Evolutionary conservation across 768 basidiomycete species (phyloP).

Genomic region (Auriscalpium vulgare): DNA sequence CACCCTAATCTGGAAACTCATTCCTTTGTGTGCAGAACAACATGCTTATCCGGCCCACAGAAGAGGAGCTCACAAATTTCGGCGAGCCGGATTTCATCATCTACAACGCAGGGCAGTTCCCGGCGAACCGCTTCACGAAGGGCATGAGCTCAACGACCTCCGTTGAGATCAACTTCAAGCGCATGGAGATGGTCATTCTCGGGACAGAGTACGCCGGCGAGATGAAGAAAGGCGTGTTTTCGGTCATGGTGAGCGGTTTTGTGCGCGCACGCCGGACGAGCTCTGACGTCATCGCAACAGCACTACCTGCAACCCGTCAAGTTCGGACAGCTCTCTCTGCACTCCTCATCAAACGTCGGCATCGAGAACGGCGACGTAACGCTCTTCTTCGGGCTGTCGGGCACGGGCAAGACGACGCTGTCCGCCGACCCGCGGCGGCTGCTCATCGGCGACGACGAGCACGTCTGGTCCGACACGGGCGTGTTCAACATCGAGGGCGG

Average conservation of each 20-base stretch:
- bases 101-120: slow-evolving; percentile 99
- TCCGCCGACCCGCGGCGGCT: slow-evolving; percentile 92
- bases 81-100: slow-evolving; percentile 99
- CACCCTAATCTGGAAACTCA: background rate
- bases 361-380: slow-evolving; percentile 86
- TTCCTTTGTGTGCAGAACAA: slow-evolving; percentile 56
- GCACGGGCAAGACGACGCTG: slow-evolving; percentile 97
- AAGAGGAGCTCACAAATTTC: slow-evolving; percentile 87
- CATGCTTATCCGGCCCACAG: slow-evolving; percentile 98
- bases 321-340: slow-evolving; percentile 94
- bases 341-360: slow-evolving; percentile 97
- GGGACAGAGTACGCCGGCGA: slow-evolving; percentile 97
- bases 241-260: slow-evolving; percentile 68
- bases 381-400: slow-evolving; percentile 97
- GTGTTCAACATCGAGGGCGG: slow-evolving; percentile 99
- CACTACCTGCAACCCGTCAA: slow-evolving; percentile 99
- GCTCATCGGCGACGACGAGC: slow-evolving; percentile 98
- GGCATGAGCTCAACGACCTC: slow-evolving; percentile 99
- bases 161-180: slow-evolving; percentile 99
- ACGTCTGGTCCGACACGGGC: slow-evolving; percentile 98
- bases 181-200: slow-evolving; percentile 99
- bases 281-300: slow-evolving; percentile 24
- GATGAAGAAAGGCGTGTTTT: slow-evolving; percentile 99
- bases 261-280: too few species aligned
- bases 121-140: slow-evolving; percentile 98